A percentile compares a stretch with the other conserved stretches of the same genome.
These are phyloP conservation scores for Hymenoscyphus linearis DNA, from an alignment of 2,329 filamentous ascomycete species.

Conservation along the genomic window DNA sequence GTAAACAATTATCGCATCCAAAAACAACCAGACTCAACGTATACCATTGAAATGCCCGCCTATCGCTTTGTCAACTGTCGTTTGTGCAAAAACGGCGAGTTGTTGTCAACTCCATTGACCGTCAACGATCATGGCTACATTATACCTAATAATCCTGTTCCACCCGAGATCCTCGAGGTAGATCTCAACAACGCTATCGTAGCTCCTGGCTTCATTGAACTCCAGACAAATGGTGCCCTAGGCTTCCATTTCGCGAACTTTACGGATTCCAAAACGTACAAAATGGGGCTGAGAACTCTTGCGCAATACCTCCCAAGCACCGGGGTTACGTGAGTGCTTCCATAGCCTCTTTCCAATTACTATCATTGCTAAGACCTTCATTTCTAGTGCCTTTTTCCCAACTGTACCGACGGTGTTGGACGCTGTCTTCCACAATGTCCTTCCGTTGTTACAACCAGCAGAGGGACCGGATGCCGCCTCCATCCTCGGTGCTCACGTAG, in stretches of 20 bases:
- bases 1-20: not conserved
- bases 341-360: not conserved
- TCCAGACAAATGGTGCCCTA: conserved; percentile 45
- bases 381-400: conserved; percentile 40
- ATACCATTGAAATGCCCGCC: conserved; percentile 5
- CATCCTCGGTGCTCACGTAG: conserved; percentile 49
- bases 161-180: conserved; percentile 15
- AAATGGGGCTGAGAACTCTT: conserved; percentile 39
- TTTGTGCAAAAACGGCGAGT: conserved; percentile 21
- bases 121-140: conserved; percentile 22
- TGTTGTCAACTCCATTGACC: conserved; percentile 20
- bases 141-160: conserved; percentile 22
- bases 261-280: conserved; percentile 35
- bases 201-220: conserved; percentile 49
- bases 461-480: conserved; percentile 39
- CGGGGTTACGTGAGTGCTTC: conserved; percentile 38
- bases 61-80: conserved; percentile 26
- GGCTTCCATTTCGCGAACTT: conserved; percentile 51
- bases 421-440: conserved; percentile 39
- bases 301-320: conserved; percentile 44
- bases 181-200: conserved; percentile 46
- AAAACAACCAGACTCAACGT: not conserved
- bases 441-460: conserved; percentile 42
- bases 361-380: not conserved
- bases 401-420: conserved; percentile 46